A percentile compares a stretch with the other conserved stretches of the same genome.
These are phyloP conservation scores for Xylaria polymorpha DNA, from an alignment of 2,329 filamentous ascomycete genomes.

Conservation along the genomic window DNA sequence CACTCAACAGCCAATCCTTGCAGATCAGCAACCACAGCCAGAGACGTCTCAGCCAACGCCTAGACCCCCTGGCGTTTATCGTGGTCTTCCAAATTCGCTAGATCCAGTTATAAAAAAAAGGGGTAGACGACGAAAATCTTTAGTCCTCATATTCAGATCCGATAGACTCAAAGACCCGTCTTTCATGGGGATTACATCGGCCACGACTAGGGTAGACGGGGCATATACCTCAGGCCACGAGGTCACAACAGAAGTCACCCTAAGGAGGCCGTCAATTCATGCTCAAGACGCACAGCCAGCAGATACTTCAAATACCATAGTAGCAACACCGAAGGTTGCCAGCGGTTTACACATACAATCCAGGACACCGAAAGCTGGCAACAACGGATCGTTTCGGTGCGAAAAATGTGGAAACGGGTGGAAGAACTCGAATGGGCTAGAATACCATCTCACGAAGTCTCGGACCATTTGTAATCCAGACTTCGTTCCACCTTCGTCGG, in stretches of 20 bases:
- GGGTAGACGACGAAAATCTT: slow-evolving; percentile 48
- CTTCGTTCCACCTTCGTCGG: slow-evolving; percentile 51
- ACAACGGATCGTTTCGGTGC: slow-evolving; percentile 56
- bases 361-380: slow-evolving; percentile 15
- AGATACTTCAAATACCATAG: slow-evolving; percentile 2
- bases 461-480: slow-evolving; percentile 64
- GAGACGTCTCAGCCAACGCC: slow-evolving; percentile 15
- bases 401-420: slow-evolving; percentile 65
- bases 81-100: slow-evolving; percentile 46
- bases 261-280: background rate
- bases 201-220: background rate
- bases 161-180: slow-evolving; percentile 45
- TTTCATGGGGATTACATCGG: slow-evolving; percentile 32
- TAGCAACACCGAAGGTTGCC: slow-evolving; percentile 29
- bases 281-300: slow-evolving; percentile 1
- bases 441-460: slow-evolving; percentile 69
- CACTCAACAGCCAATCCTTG: background rate
- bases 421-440: slow-evolving; percentile 69
- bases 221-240: background rate
- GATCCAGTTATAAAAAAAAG: slow-evolving; percentile 43
- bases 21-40: slow-evolving; percentile 5
- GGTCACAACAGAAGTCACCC: background rate
- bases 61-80: slow-evolving; percentile 45
- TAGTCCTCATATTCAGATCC: slow-evolving; percentile 47
- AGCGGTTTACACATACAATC: background rate